Conservation (phyloP, 805 yeast genomes). For the Tetrapisispora iriomotensis region DNA sequence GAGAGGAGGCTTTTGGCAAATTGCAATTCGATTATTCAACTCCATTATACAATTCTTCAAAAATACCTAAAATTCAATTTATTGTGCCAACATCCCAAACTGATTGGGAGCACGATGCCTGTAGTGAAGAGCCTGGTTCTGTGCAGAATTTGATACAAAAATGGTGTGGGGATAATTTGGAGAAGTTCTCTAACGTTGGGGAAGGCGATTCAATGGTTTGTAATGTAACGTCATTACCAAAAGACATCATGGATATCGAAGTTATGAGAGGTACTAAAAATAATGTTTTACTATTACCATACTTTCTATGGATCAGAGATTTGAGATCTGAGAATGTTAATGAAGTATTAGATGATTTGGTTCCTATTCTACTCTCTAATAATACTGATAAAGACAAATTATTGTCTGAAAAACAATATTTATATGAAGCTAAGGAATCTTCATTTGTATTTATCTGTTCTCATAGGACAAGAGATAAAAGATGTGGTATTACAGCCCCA, state of each 20-base stretch:
- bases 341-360: slow-evolving; percentile 35
- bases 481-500: slow-evolving; percentile 93
- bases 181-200: slow-evolving; percentile 23
- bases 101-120: slow-evolving; percentile 80
- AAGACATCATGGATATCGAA: slow-evolving; percentile 36
- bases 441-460: slow-evolving; percentile 72
- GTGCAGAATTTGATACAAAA: slow-evolving; percentile 36
- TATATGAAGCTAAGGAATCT: slow-evolving; percentile 32
- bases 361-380: slow-evolving; percentile 32
- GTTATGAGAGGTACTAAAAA: slow-evolving; percentile 38
- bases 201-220: slow-evolving; percentile 19
- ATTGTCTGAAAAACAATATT: slow-evolving; percentile 16
- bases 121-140: slow-evolving; percentile 32
- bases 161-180: slow-evolving; percentile 30
- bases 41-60: slow-evolving; percentile 62
- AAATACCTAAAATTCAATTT: slow-evolving; percentile 59
- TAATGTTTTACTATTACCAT: slow-evolving; percentile 62
- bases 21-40: slow-evolving; percentile 26
- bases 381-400: slow-evolving; percentile 19
- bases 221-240: slow-evolving; percentile 43
- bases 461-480: slow-evolving; percentile 81
- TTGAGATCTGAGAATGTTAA: slow-evolving; percentile 37
- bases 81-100: slow-evolving; percentile 73
- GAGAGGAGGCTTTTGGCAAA: slow-evolving; percentile 17
- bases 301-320: slow-evolving; percentile 57